Evolutionary conservation across 306 rosid species (phyloP).

Genomic region (Sophora flavescens): DNA sequence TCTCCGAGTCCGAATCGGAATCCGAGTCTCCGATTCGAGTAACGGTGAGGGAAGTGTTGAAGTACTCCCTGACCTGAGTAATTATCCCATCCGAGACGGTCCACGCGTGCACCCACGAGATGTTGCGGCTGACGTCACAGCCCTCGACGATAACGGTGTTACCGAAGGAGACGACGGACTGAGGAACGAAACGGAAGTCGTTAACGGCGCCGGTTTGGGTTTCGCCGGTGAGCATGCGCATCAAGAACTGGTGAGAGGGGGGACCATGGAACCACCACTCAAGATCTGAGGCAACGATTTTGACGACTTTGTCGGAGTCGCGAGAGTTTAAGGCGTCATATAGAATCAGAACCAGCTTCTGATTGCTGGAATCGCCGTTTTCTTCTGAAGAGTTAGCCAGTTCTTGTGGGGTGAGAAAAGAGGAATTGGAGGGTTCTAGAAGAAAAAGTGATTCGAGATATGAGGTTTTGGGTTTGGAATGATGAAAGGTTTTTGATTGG

Average conservation of each 20-base stretch:
- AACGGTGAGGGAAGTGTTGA: slow-evolving; percentile 93
- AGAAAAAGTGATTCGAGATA: not conserved
- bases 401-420: slow-evolving; percentile 48
- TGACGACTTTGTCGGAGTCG: slow-evolving; percentile 73
- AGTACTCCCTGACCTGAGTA: slow-evolving; percentile 86
- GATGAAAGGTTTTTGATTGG: not conserved
- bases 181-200: slow-evolving; percentile 63
- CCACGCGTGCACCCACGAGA: slow-evolving; percentile 93
- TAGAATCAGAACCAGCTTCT: slow-evolving; percentile 73
- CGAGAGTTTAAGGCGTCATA: slow-evolving; percentile 84
- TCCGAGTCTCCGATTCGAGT: slow-evolving; percentile 60
- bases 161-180: slow-evolving; percentile 68
- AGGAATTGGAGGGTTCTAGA: not conserved
- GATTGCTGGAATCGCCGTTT: slow-evolving; percentile 61
- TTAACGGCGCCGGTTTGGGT: slow-evolving; percentile 45
- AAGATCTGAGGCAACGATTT: slow-evolving; percentile 75
- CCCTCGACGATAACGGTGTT: slow-evolving; percentile 84
- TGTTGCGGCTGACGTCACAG: slow-evolving; percentile 62
- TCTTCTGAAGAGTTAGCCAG: slow-evolving; percentile 89
- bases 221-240: slow-evolving; percentile 83
- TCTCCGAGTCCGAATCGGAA: slow-evolving; percentile 46
- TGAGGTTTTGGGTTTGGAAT: not conserved
- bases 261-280: slow-evolving; percentile 99
- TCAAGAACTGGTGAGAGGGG: slow-evolving; percentile 83
- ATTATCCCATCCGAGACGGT: slow-evolving; percentile 88